Percentiles rank a stretch among this genome's conserved stretches.
These are phyloP conservation scores for Aspergillus heteromorphus DNA, from an alignment of 495 filamentous ascomycete species.

Conservation along the genomic window DNA sequence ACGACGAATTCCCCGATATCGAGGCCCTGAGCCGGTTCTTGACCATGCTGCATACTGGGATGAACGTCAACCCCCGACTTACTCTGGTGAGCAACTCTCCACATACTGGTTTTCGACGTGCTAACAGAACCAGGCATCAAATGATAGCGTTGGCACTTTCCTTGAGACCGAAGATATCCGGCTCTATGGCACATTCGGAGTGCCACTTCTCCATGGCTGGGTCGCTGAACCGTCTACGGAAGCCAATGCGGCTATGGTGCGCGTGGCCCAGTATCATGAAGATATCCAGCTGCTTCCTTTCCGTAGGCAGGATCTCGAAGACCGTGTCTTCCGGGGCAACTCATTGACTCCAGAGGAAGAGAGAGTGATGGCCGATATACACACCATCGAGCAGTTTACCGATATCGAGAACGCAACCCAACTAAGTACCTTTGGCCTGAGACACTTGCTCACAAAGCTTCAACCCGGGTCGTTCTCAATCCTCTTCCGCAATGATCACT, in stretches of 20 bases:
- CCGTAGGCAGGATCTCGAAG: constrained; percentile 79
- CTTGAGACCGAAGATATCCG: constrained; percentile 76
- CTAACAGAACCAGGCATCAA: constrained; percentile 28
- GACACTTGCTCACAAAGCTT: constrained; percentile 59
- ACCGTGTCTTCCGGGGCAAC: constrained; percentile 57
- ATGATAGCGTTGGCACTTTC: constrained; percentile 62
- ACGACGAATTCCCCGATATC: constrained; percentile 73
- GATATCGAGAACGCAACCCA: constrained; percentile 70
- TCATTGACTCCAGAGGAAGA: constrained; percentile 56
- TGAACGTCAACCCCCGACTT: constrained; percentile 96
- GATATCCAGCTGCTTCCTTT: constrained; percentile 86
- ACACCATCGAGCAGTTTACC: constrained; percentile 76
- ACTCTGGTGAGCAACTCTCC: constrained; percentile 44
- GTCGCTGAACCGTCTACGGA: constrained; percentile 59
- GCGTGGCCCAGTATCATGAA: constrained; percentile 77
- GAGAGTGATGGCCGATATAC: constrained; percentile 72
- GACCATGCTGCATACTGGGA: constrained; percentile 84
- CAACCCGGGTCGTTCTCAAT: constrained; percentile 75
- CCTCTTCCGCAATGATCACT: constrained; percentile 94
- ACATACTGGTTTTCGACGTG: constrained; percentile 26
- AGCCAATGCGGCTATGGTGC: constrained; percentile 60
- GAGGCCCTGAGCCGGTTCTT: constrained; percentile 82
- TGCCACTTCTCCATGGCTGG: constrained; percentile 95
- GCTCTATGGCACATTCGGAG: constrained; percentile 78
- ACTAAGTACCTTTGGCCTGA: constrained; percentile 74